Conservation (phyloP, 1,284 basidiomycete species). For the Xerocomus nothofagi region DNA sequence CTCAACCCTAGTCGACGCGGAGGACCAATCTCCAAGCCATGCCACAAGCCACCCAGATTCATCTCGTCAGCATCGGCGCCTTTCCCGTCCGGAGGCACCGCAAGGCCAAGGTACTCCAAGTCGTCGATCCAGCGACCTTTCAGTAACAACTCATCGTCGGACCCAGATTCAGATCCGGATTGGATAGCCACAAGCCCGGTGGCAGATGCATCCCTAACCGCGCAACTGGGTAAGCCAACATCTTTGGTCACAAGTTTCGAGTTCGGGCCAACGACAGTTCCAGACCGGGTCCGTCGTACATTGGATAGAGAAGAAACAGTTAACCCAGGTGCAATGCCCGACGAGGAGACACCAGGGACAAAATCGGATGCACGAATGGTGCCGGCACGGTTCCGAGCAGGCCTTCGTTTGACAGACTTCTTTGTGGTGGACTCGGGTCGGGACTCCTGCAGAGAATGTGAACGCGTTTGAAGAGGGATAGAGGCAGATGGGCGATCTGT, state of each 20-base stretch:
- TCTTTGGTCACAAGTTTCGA: conserved; percentile 23
- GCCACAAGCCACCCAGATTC: conserved; percentile 23
- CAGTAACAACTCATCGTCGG: conserved; percentile 32
- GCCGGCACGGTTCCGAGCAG: conserved; percentile 27
- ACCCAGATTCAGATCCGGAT: conserved; percentile 15
- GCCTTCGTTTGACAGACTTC: conserved; percentile 5
- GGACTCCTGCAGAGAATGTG: conserved; percentile 14
- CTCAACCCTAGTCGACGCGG: conserved; percentile 11
- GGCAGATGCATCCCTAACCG: neutral
- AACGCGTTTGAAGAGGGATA: conserved; percentile 7
- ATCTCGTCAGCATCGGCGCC: conserved; percentile 21
- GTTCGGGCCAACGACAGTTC: conserved; percentile 31
- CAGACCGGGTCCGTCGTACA: conserved; percentile 34
- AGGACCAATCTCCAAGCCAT: conserved; percentile 7
- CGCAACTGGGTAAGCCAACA: neutral
- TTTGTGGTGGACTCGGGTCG: conserved; percentile 3
- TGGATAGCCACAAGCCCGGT: neutral
- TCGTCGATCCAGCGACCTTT: conserved; percentile 37
- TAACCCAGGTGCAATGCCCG: neutral
- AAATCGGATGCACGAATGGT: conserved; percentile 36
- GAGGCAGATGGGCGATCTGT: neutral
- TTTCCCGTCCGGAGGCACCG: conserved; percentile 2
- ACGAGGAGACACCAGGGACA: neutral
- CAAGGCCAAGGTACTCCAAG: conserved; percentile 43
- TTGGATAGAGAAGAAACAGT: conserved; percentile 1